phyloP scores from a whole-genome alignment of 176 grass and related monocot species.

The Avena eriantha region DNA sequence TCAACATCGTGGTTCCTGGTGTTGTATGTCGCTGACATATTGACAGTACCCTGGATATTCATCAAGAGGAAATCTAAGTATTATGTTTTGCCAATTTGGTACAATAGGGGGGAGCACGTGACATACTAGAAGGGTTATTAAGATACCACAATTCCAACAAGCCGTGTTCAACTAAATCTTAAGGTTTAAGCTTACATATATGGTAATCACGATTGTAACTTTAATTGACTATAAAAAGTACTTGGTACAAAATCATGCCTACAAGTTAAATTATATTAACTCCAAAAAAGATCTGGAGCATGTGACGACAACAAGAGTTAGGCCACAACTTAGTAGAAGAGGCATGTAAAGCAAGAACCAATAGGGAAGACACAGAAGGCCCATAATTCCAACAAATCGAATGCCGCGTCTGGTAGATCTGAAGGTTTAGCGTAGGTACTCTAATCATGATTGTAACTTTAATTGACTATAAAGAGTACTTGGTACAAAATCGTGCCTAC shows the following conservation, averaged over 20 bases:
- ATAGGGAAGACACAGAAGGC: not conserved
- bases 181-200: not conserved
- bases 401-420: not conserved
- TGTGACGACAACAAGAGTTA: not conserved
- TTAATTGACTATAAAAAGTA: not conserved
- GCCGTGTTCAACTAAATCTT: not conserved
- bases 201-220: not conserved
- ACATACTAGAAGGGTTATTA: not conserved
- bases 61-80: conserved; percentile 39
- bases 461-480: not conserved
- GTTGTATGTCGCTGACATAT: conserved; percentile 77
- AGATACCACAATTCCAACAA: not conserved
- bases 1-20: conserved; percentile 75
- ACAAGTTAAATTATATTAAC: not conserved
- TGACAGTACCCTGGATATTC: conserved; percentile 76
- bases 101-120: not conserved
- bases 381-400: no score
- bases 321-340: not conserved
- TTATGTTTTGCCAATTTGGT: not conserved
- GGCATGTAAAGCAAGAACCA: not conserved
- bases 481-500: no score
- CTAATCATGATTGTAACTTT: not conserved
- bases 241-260: not conserved
- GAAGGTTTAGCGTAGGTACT: not conserved
- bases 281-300: not conserved